phyloP scores from a whole-genome alignment of 176 grass and related monocot species.

The Oryza glaberrima region DNA sequence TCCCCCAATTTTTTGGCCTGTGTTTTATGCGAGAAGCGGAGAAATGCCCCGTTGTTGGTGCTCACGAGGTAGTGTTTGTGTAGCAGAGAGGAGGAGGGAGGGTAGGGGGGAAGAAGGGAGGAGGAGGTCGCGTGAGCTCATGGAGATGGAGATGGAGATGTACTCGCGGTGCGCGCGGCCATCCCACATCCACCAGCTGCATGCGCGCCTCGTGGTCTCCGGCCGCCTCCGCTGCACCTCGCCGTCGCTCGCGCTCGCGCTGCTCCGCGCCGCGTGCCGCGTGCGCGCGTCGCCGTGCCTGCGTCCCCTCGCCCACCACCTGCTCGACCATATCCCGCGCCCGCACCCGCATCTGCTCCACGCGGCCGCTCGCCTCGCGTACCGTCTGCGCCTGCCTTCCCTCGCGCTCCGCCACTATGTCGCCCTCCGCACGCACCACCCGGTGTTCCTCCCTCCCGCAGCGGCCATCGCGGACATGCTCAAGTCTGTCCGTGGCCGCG shows the following conservation, averaged over 20 bases:
- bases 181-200: constrained; percentile 52
- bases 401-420: constrained; percentile 41
- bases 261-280: constrained; percentile 40
- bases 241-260: constrained; percentile 13
- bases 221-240: constrained; percentile 32
- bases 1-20: not conserved
- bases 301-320: constrained; percentile 35
- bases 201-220: constrained; percentile 47
- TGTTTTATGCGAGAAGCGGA: not conserved
- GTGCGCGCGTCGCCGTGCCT: constrained; percentile 36
- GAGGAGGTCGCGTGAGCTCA: not conserved
- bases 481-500: constrained; percentile 46
- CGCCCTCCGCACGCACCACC: constrained; percentile 29
- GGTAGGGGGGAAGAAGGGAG: constrained; percentile 26
- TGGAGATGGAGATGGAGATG: not conserved
- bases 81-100: constrained; percentile 46
- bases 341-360: constrained; percentile 33
- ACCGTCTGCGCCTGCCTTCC: constrained; percentile 9
- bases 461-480: constrained; percentile 56
- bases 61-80: constrained; percentile 33
- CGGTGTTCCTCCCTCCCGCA: constrained; percentile 30
- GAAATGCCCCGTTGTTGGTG: constrained; percentile 12
- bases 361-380: constrained; percentile 39
- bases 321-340: constrained; percentile 26
- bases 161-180: constrained; percentile 35